A percentile compares a stretch with the other conserved stretches of the same genome.
Conservation (phyloP, 2,329 filamentous ascomycete genomes). For the Coniochaeta sp. region DNA sequence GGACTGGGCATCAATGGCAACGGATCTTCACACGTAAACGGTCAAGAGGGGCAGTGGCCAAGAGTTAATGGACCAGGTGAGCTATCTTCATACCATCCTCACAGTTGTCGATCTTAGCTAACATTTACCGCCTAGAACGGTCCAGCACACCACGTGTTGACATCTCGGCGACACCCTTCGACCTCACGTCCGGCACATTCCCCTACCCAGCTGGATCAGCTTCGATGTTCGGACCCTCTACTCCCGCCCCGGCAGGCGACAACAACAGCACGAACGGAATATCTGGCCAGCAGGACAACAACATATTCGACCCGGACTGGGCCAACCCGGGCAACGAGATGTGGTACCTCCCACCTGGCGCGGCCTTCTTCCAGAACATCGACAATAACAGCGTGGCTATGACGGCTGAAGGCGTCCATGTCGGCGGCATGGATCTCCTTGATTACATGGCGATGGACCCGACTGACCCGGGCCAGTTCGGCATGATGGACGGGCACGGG, state of each 20-base stretch:
- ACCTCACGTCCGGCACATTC: conserved; percentile 47
- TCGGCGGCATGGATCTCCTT: conserved; percentile 58
- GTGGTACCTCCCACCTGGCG: conserved; percentile 60
- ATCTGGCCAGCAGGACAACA: conserved; percentile 19
- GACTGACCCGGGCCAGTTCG: not conserved
- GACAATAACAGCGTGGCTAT: conserved; percentile 55
- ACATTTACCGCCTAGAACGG: conserved; percentile 26
- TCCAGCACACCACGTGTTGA: conserved; percentile 35
- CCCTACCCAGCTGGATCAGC: conserved; percentile 41
- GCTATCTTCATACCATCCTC: conserved; percentile 12
- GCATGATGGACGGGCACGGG: not conserved
- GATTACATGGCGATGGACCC: conserved; percentile 62
- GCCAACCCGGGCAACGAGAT: conserved; percentile 49
- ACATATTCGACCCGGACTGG: conserved; percentile 47
- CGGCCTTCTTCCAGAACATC: conserved; percentile 59
- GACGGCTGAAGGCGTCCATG: conserved; percentile 61
- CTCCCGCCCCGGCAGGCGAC: conserved; percentile 29
- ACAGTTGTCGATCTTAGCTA: not conserved
- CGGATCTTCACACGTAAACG: conserved; percentile 6
- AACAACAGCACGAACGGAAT: conserved; percentile 39
- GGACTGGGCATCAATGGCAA: conserved; percentile 10
- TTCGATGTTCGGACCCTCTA: conserved; percentile 41
- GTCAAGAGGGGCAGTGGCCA: conserved; percentile 17
- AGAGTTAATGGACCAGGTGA: conserved; percentile 26
- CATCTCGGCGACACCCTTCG: conserved; percentile 58